Conservation (phyloP, 2,329 filamentous ascomycete genomes). For the Cytospora mali region DNA sequence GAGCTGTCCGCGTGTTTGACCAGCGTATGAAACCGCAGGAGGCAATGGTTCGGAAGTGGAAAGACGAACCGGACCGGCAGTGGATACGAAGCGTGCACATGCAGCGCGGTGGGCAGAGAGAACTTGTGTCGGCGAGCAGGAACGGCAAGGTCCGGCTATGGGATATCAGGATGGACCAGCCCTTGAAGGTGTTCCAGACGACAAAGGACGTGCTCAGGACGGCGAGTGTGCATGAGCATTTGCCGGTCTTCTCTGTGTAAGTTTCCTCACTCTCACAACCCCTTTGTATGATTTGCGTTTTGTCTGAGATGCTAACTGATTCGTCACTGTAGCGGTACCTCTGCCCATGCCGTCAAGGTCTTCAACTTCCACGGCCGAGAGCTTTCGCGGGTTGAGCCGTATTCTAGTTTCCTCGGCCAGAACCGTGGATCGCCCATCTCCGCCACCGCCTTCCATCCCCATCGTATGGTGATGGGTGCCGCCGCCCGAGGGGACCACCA, state of each 20-base stretch:
- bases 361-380: conserved; percentile 85
- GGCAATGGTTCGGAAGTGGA: conserved; percentile 95
- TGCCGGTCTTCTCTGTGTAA: conserved; percentile 93
- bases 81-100: conserved; percentile 98
- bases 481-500: conserved; percentile 86
- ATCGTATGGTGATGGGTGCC: conserved; percentile 87
- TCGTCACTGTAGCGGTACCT: conserved; percentile 71
- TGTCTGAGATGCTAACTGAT: conserved; percentile 29
- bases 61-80: conserved; percentile 79
- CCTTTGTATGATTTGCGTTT: neutral
- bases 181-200: conserved; percentile 72
- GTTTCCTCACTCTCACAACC: conserved; percentile 40
- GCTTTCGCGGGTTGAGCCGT: conserved; percentile 84
- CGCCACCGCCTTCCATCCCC: conserved; percentile 91
- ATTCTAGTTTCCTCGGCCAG: conserved; percentile 83
- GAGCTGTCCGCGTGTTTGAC: conserved; percentile 91
- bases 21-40: conserved; percentile 81
- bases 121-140: conserved; percentile 85
- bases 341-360: conserved; percentile 83
- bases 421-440: conserved; percentile 82
- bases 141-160: conserved; percentile 94
- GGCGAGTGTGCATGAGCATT: conserved; percentile 91
- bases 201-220: conserved; percentile 80
- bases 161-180: conserved; percentile 88
- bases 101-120: conserved; percentile 90